Conservation (phyloP, 176 grass and related monocot species). For the Eleusine indica region DNA sequence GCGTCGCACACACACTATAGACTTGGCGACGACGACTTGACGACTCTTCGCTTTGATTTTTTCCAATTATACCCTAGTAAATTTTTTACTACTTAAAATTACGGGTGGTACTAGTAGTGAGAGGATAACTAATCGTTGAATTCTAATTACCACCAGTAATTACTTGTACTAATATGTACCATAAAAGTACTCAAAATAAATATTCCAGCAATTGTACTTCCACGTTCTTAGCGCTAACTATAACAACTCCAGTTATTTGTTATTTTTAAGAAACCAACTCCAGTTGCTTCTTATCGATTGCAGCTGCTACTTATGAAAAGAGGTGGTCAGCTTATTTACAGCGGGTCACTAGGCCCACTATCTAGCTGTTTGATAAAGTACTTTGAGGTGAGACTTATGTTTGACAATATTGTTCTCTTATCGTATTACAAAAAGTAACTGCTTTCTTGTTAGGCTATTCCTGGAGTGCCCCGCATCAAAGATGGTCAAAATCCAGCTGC, state of each 20-base stretch:
- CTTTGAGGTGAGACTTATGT: conserved; percentile 69
- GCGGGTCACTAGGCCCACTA: conserved; percentile 66
- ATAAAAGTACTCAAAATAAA: too few species aligned
- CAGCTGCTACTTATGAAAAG: conserved; percentile 96
- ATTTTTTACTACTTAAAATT: too few species aligned
- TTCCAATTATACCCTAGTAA: too few species aligned
- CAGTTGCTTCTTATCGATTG: not conserved
- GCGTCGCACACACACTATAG: too few species aligned
- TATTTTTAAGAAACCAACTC: not conserved
- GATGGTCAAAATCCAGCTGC: conserved; percentile 78
- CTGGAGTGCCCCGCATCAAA: conserved; percentile 73
- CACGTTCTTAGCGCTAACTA: not conserved
- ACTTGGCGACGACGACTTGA: too few species aligned
- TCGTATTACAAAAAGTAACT: conserved; percentile 1
- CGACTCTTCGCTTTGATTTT: too few species aligned
- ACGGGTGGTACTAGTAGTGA: too few species aligned
- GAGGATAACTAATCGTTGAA: too few species aligned
- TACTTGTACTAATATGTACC: too few species aligned
- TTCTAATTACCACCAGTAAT: too few species aligned
- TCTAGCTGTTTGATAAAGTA: conserved; percentile 81
- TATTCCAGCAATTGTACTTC: too few species aligned
- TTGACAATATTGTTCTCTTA: not conserved
- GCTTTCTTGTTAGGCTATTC: conserved; percentile 61
- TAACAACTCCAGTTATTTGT: not conserved
- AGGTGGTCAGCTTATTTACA: conserved; percentile 83